Conservation (phyloP, 2,329 filamentous ascomycete species). For the Daldinia sp. region DNA sequence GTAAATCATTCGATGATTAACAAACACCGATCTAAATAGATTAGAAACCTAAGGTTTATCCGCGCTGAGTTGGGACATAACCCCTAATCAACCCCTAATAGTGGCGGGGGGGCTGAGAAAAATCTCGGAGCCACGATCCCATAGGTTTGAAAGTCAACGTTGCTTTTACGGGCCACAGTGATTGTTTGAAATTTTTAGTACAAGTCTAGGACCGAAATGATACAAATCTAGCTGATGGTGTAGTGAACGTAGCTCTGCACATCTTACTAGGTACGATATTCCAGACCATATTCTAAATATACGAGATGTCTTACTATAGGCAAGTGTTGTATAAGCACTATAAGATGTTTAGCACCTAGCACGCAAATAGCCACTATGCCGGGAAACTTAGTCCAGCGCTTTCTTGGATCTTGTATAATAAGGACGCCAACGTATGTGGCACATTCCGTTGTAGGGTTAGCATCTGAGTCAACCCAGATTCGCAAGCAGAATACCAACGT, state of each 20-base stretch:
- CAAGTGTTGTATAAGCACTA: background rate
- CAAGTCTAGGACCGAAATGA: too few relatives aligned
- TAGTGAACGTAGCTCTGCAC: background rate
- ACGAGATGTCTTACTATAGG: background rate
- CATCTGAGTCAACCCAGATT: slow-evolving; percentile 26
- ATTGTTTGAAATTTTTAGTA: background rate
- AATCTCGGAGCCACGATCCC: background rate
- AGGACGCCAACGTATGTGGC: slow-evolving; percentile 7
- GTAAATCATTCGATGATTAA: background rate
- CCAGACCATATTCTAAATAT: background rate
- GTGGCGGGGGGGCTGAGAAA: background rate
- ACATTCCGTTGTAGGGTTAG: slow-evolving; percentile 18
- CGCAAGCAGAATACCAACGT: slow-evolving; percentile 12
- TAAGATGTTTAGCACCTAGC: slow-evolving; percentile 1
- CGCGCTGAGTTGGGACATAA: background rate
- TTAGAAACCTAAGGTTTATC: background rate
- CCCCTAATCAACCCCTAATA: background rate
- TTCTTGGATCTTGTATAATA: slow-evolving; percentile 11
- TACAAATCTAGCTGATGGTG: too few relatives aligned
- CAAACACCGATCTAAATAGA: background rate
- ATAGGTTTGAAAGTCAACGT: background rate
- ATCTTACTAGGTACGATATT: slow-evolving; percentile 4
- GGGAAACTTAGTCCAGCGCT: slow-evolving; percentile 11
- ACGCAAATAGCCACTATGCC: slow-evolving; percentile 3
- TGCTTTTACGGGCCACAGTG: background rate